Evolutionary conservation across 768 basidiomycete species (phyloP).

Genomic region (Trametes punicea): DNA sequence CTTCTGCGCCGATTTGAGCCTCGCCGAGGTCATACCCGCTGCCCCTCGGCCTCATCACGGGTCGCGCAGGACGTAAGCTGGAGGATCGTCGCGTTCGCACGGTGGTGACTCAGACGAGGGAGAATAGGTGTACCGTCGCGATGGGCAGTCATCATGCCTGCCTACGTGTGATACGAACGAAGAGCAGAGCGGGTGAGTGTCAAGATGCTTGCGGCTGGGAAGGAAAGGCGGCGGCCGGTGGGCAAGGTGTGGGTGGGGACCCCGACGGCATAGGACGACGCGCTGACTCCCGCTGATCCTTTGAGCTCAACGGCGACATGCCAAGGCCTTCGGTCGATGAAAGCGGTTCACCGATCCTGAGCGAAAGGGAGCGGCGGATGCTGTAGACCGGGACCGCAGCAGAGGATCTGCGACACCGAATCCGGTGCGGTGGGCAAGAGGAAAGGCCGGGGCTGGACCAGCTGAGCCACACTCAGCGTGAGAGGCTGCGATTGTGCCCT

Average conservation of each 20-base stretch:
- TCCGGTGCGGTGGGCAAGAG: neutral
- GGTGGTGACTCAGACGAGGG: neutral
- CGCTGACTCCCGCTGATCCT: neutral
- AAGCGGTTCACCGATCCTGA: constrained; percentile 6
- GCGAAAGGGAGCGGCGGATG: constrained; percentile 1
- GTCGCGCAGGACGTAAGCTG: neutral
- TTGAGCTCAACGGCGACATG: neutral
- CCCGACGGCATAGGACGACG: neutral
- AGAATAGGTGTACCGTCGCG: neutral
- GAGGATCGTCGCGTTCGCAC: constrained; percentile 7
- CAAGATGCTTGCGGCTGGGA: neutral
- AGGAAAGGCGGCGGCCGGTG: neutral
- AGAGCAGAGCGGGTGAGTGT: neutral
- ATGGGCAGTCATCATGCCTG: neutral
- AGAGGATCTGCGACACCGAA: constrained; percentile 8
- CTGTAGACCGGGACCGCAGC: constrained; percentile 10
- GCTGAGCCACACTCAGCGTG: neutral
- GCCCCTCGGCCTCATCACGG: constrained; percentile 9
- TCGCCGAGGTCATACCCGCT: neutral
- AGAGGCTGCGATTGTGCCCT: neutral
- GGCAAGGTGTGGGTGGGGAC: neutral
- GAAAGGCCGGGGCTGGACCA: constrained; percentile 2
- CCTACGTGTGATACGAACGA: neutral
- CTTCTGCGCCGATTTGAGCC: constrained; percentile 6
- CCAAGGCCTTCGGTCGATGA: neutral